A percentile compares a stretch with the other conserved stretches of the same genome.
Conservation (phyloP, 2,329 filamentous ascomycete species). For the Phialemoniopsis sp. region DNA sequence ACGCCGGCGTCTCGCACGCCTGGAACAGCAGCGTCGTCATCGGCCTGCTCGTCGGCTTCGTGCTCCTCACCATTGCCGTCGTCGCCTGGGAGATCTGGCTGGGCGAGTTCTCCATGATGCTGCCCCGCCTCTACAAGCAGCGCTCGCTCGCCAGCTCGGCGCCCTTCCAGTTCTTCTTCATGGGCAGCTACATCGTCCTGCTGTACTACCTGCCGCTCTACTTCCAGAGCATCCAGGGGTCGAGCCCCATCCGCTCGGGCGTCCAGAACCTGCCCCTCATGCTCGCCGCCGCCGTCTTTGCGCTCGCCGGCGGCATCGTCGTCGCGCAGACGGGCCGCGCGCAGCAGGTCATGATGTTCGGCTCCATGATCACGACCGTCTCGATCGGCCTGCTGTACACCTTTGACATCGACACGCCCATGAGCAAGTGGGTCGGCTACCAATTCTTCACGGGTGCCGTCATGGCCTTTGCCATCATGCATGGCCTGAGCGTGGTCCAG, state of each 20-base stretch:
- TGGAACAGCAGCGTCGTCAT: constrained; percentile 60
- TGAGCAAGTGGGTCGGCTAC: constrained; percentile 17
- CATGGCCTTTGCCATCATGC: constrained; percentile 26
- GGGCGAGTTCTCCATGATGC: constrained; percentile 66
- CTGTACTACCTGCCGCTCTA: constrained; percentile 69
- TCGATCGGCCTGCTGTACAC: constrained; percentile 25
- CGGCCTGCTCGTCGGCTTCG: constrained; percentile 56
- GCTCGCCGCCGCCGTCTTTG: constrained; percentile 20
- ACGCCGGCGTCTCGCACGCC: constrained; percentile 45
- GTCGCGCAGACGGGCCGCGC: constrained; percentile 17
- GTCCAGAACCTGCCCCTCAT: constrained; percentile 32
- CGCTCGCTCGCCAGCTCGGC: constrained; percentile 54
- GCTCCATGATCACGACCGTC: constrained; percentile 13
- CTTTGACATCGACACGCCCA: constrained; percentile 17
- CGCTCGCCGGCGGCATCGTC: constrained; percentile 17
- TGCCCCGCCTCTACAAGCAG: constrained; percentile 54
- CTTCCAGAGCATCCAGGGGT: constrained; percentile 64
- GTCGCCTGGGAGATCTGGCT: constrained; percentile 59
- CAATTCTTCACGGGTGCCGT: constrained; percentile 35
- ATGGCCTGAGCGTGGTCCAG: constrained; percentile 34
- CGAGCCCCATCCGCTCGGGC: constrained; percentile 56
- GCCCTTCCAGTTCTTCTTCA: constrained; percentile 39
- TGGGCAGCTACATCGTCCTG: constrained; percentile 55
- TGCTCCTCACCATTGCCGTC: constrained; percentile 38
- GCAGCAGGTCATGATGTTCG: constrained; percentile 10